These are phyloP conservation scores for Malassezia restricta DNA, from an alignment of 1,284 basidiomycete species.

Conservation along the genomic window DNA sequence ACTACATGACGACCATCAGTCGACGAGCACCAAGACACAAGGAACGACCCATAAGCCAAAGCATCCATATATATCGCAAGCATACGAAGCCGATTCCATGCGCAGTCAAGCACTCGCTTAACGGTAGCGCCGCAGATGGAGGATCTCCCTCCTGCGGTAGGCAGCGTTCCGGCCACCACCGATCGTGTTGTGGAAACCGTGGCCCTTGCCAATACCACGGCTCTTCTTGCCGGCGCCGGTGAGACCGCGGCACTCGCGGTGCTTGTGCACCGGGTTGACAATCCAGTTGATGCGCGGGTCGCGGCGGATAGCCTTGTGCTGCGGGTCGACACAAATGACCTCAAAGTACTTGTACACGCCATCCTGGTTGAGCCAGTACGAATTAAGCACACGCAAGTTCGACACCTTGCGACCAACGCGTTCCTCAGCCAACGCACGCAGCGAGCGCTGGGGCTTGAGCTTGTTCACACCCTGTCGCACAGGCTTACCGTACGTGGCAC, in stretches of 20 bases:
- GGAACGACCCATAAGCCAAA: too few relatives aligned
- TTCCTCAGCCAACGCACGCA: constrained; percentile 91
- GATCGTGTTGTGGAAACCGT: constrained; percentile 80
- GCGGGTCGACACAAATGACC: constrained; percentile 92
- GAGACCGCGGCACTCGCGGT: constrained; percentile 90
- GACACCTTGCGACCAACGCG: constrained; percentile 92
- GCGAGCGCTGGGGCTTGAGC: constrained; percentile 90
- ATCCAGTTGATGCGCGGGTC: constrained; percentile 99
- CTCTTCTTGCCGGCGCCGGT: constrained; percentile 83
- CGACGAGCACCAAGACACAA: too few relatives aligned
- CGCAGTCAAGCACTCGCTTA: constrained; percentile 49
- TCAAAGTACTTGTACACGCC: constrained; percentile 99
- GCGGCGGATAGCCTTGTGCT: constrained; percentile 78
- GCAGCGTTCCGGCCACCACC: constrained; percentile 60
- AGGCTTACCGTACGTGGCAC: constrained; percentile 94
- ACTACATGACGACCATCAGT: too few relatives aligned
- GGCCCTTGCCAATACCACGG: constrained; percentile 64
- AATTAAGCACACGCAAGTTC: constrained; percentile 80
- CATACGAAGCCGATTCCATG: too few relatives aligned
- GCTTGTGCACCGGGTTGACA: constrained; percentile 94
- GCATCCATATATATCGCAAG: too few relatives aligned
- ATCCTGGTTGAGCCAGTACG: constrained; percentile 99
- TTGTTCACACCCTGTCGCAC: constrained; percentile 99
- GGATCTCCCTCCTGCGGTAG: constrained; percentile 78
- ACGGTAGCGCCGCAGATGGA: constrained; percentile 94